A percentile compares a stretch with the other conserved stretches of the same genome.
Conservation (phyloP, 176 grass and related monocot genomes). For the Carex littledalei region DNA sequence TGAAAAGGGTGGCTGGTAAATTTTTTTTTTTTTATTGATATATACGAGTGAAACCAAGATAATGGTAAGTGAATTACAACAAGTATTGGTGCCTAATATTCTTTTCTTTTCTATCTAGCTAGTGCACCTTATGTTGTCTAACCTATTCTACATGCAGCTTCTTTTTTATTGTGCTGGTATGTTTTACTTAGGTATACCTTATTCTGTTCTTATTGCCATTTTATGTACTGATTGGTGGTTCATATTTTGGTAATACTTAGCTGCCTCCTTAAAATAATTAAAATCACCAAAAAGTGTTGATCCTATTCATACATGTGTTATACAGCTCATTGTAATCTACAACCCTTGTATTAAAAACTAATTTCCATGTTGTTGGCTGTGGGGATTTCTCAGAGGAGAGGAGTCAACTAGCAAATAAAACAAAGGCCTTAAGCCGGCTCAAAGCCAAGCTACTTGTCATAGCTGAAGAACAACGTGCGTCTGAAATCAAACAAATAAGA, state of each 20-base stretch:
- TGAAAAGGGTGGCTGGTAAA: background rate
- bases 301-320: background rate
- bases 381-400: conserved; percentile 70
- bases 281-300: background rate
- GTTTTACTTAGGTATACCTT: background rate
- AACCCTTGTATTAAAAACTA: background rate
- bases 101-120: background rate
- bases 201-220: background rate
- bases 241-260: background rate
- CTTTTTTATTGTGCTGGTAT: background rate
- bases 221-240: background rate
- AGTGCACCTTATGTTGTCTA: background rate
- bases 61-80: background rate
- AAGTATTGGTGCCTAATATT: background rate
- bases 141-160: background rate
- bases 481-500: conserved; percentile 90
- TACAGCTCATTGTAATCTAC: background rate
- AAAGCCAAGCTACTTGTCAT: conserved; percentile 92
- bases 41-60: background rate
- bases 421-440: conserved; percentile 73
- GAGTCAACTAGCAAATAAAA: conserved; percentile 81
- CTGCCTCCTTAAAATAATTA: background rate
- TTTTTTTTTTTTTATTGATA: background rate
- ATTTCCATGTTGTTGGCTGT: conserved; percentile 18
- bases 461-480: conserved; percentile 77